Evolutionary conservation across 1,284 basidiomycete genomes (phyloP).

Genomic region (Exsudoporus floridanus): DNA sequence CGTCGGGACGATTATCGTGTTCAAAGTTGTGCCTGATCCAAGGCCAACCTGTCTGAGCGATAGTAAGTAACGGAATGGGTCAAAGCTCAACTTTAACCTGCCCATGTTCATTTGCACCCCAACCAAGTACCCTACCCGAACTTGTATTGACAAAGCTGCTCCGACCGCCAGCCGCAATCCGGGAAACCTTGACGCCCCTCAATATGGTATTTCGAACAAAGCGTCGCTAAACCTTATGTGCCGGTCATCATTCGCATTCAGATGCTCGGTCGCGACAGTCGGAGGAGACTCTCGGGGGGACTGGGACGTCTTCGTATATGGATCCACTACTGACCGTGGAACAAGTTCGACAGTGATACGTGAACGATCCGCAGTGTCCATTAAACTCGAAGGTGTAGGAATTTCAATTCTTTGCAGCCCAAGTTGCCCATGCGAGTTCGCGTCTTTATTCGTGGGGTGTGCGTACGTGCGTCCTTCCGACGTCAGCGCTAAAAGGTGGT

Average conservation of each 20-base stretch:
- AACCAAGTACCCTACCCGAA: conserved; percentile 80
- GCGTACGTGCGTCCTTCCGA: conserved; percentile 80
- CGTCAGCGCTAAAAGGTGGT: conserved; percentile 86
- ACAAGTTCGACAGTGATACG: conserved; percentile 55
- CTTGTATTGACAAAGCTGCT: conserved; percentile 73
- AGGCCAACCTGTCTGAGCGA: conserved; percentile 75
- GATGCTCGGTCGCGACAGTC: conserved; percentile 33
- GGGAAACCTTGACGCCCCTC: conserved; percentile 59
- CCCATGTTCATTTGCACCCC: conserved; percentile 87
- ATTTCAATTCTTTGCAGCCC: conserved; percentile 70
- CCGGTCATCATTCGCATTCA: conserved; percentile 42
- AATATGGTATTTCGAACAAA: conserved; percentile 81
- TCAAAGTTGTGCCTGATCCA: conserved; percentile 65
- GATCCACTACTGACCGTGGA: conserved; percentile 56
- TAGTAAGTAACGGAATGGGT: conserved; percentile 1
- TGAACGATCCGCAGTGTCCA: conserved; percentile 23
- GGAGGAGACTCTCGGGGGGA: conserved; percentile 30
- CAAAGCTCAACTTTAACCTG: conserved; percentile 31
- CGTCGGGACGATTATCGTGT: conserved; percentile 80
- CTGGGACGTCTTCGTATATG: conserved; percentile 47
- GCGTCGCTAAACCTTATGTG: conserved; percentile 71
- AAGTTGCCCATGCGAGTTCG: conserved; percentile 87
- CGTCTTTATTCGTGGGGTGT: conserved; percentile 72
- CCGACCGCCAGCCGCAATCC: conserved; percentile 74
- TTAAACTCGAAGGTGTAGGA: conserved; percentile 37